Percentiles rank a stretch among this genome's conserved stretches.
phyloP scores from a whole-genome alignment of 495 filamentous ascomycete species.

The Daldinia concentrica region DNA sequence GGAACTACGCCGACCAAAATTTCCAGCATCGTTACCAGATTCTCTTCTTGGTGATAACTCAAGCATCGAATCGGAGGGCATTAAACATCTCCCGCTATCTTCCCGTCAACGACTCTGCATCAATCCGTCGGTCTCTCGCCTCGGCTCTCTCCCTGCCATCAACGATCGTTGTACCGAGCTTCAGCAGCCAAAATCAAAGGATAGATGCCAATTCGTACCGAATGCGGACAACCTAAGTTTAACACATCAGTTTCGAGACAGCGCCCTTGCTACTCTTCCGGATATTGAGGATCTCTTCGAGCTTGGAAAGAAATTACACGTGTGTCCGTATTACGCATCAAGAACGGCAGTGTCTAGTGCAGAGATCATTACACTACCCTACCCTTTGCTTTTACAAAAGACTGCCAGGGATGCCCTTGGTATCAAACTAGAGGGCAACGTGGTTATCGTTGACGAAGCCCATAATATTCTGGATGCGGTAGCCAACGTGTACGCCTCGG shows the following conservation, averaged over 20 bases:
- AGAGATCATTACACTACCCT: constrained; percentile 94
- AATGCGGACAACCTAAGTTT: constrained; percentile 75
- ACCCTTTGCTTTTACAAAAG: constrained; percentile 88
- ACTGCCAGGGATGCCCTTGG: constrained; percentile 88
- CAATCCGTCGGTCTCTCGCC: constrained; percentile 77
- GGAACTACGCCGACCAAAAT: constrained; percentile 82
- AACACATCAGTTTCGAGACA: constrained; percentile 86
- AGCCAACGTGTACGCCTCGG: constrained; percentile 82
- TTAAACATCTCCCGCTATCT: constrained; percentile 89
- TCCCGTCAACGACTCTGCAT: constrained; percentile 95
- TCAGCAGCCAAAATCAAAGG: constrained; percentile 76
- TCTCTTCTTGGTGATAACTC: constrained; percentile 46
- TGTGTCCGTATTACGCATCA: constrained; percentile 97
- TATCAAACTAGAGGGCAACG: constrained; percentile 84
- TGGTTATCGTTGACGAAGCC: constrained; percentile 95
- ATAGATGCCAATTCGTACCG: constrained; percentile 81
- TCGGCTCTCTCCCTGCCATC: constrained; percentile 81
- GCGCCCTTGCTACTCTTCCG: constrained; percentile 81
- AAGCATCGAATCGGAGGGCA: constrained; percentile 61
- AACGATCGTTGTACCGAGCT: constrained; percentile 95
- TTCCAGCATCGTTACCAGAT: constrained; percentile 67
- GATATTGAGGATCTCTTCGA: constrained; percentile 92
- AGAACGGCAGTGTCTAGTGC: constrained; percentile 81
- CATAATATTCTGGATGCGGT: constrained; percentile 98
- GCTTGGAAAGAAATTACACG: constrained; percentile 78